A percentile compares a stretch with the other conserved stretches of the same genome.
These are phyloP conservation scores for Auricularia sp. DNA, from an alignment of 768 basidiomycete species.

Conservation along the genomic window DNA sequence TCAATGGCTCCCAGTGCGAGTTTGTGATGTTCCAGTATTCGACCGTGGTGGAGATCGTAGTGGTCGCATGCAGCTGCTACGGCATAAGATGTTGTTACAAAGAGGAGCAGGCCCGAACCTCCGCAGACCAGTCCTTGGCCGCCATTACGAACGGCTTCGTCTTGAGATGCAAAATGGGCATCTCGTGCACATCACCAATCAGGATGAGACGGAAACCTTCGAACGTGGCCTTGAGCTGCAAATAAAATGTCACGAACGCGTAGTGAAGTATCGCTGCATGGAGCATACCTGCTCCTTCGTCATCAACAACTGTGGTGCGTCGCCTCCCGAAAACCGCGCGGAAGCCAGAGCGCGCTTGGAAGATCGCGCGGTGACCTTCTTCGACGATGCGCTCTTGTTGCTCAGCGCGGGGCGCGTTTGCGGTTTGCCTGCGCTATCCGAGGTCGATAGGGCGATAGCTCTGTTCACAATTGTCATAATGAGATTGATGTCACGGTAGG, in stretches of 20 bases:
- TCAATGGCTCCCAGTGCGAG: conserved; percentile 76
- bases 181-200: conserved; percentile 91
- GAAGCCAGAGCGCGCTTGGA: conserved; percentile 14
- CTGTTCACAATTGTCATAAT: conserved; percentile 81
- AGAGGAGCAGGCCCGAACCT: conserved; percentile 37
- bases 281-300: conserved; percentile 71
- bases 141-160: conserved; percentile 74
- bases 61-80: conserved; percentile 69
- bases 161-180: conserved; percentile 84
- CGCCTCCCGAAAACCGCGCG: not conserved
- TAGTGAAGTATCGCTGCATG: not conserved
- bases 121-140: conserved; percentile 90
- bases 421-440: not conserved
- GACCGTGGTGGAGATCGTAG: conserved; percentile 71
- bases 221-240: conserved; percentile 71
- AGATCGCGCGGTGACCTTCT: conserved; percentile 8
- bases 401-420: not conserved
- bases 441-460: conserved; percentile 63
- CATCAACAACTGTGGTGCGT: conserved; percentile 40
- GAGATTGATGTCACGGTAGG: conserved; percentile 85
- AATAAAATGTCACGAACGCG: not conserved
- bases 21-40: conserved; percentile 96
- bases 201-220: conserved; percentile 90
- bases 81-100: not conserved
- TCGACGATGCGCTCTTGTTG: not conserved